These are phyloP conservation scores for Cladosporium austrohemisphaericum DNA, from an alignment of 2,329 filamentous ascomycete genomes.

Conservation along the genomic window DNA sequence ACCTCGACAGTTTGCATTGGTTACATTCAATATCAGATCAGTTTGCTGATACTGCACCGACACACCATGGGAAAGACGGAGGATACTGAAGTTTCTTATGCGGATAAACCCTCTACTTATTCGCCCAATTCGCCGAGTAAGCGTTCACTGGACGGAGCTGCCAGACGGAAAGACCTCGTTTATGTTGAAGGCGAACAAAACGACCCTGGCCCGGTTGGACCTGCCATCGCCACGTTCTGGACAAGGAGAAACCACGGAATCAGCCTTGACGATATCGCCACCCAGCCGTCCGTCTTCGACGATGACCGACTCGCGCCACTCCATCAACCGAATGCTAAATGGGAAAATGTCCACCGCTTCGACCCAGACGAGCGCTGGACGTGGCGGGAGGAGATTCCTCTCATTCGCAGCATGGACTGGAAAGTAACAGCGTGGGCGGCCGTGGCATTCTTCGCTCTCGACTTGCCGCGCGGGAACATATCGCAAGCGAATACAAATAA, in stretches of 20 bases:
- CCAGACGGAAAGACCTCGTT: background rate
- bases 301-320: constrained; percentile 49
- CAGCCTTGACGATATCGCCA: constrained; percentile 19
- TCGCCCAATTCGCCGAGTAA: no score
- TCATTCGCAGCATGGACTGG: constrained; percentile 24
- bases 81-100: no score
- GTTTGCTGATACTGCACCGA: no score
- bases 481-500: constrained; percentile 22
- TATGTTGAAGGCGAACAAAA: background rate
- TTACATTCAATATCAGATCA: no score
- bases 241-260: constrained; percentile 1
- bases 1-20: no score
- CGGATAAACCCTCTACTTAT: no score
- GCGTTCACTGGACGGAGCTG: no score
- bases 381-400: constrained; percentile 37
- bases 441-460: constrained; percentile 23
- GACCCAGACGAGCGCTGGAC: constrained; percentile 44
- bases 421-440: constrained; percentile 6
- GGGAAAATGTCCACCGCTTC: constrained; percentile 48
- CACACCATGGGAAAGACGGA: no score
- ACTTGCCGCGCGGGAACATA: constrained; percentile 26
- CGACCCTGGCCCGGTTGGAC: background rate
- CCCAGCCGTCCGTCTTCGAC: constrained; percentile 37
- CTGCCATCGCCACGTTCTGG: background rate
- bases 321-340: constrained; percentile 52